Base-by-base conservation (phyloP, 2,329 filamentous ascomycete genomes). In the Aspergillus ochraceoroseus region DNA sequence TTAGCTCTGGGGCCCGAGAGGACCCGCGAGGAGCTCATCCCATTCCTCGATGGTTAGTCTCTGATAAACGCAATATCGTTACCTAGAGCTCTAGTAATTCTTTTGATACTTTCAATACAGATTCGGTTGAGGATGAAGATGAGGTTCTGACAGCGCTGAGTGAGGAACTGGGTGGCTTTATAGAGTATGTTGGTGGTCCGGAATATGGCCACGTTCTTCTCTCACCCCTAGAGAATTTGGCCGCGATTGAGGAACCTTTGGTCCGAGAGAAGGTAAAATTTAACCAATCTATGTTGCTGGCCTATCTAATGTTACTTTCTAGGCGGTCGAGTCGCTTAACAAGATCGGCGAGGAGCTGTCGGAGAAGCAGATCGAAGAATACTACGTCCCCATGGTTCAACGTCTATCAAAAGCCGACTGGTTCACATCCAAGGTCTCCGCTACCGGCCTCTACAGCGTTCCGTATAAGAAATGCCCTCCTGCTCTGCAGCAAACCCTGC, bases 391-490 rank as follows among this genome's bases (percentile, higher is more conserved):
- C 48, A 83, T 98, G 61, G 89, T 89, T 45, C 80, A 94, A 61
- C 87, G 92, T 63, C 85, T 98, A 47, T 94, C 92, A 52, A 98
- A 96, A 77, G 92, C 92, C 70, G 92, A 98, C 71, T 98, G 92
- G 92, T 98, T 98, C 70, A 98, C 92, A 43, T 96, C 92, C 52
- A 98, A 96, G 73, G 92, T 98, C 52, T 98, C 92, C 20, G 92
- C 90, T 48, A 95, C 90, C 52, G 92, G 92, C 49, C 83, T 98
- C 49, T 98, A 90, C 73, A 92, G 86, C 64, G 80, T 82, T 33
- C 90, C 92, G 51, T 98, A 98, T 74, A 84, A 82, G 59, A 94
- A 94, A 74, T 87, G 92, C 45, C 84, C 87, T 40, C 77, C 83
- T 36, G 76, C 82, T n/a, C 80, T 89, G 53, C 92, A 98, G 71